Base-by-base conservation (phyloP, 805 yeast species). In the Torulaspora maleeae region DNA sequence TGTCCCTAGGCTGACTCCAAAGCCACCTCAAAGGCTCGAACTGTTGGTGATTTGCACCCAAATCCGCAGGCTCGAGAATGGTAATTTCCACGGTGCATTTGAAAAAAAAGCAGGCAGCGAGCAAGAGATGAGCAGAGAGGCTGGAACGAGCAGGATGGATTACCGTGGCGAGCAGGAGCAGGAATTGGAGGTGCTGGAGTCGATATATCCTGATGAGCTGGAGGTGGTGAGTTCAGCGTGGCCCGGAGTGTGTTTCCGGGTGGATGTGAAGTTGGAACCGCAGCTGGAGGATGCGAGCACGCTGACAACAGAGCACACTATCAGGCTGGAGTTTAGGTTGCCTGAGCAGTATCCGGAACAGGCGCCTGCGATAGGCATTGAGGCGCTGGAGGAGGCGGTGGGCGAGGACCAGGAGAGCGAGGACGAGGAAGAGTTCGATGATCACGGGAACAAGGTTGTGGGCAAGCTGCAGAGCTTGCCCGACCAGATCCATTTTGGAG, bases 151-250 rank as follows among this genome's bases (percentile, higher is more conserved):
- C 30, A 20, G 3, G 4, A 86, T 86, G 95, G 90, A 85, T 56
- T 77, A 82, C 45, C 60, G 66, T 42, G 96, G 86, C 63, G 97
- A 93, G 60, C 97, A 91, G 62, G 65, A 60, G 24, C 96, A 91
- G 67, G 99, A 91, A 65, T 63, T 93, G 37, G 97, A 90, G 64
- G 89, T 93, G 42, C 75, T 91, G 47, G 82, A 86, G 61, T 82
- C 95, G 13, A 91, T 91, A 44, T 91, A 93, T 63, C 99, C 98
- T 5, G 97, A 91, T 60, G 99, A 91, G 64, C 52, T 67, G 30
- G 67, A 70, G 8, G 55, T 72, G 28, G 60, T 76, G 1, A 76
- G 75, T 16, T 65, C 71, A 5, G 72, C 72, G 29, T 86, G 79
- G 61, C 72, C 78, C 35, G 75, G 50, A 10, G 51, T 63, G 13